Evolutionary conservation across 371 early-diverging fungal genomes (phyloP).

Genomic region (Rhizopus delemar): DNA sequence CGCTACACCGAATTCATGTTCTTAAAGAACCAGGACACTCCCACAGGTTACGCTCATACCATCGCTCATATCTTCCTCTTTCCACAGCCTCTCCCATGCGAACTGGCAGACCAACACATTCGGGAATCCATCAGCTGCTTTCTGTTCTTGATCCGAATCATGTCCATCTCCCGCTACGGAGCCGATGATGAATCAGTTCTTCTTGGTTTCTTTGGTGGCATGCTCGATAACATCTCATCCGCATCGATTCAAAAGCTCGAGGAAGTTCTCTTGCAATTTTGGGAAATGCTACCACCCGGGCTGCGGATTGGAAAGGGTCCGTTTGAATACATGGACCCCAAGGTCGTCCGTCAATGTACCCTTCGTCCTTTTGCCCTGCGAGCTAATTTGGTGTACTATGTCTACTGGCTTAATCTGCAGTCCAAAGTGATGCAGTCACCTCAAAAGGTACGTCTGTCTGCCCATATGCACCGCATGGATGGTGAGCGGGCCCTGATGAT

Average conservation of each 20-base stretch:
- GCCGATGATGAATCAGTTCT: constrained; percentile 1
- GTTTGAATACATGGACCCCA: constrained; percentile 19
- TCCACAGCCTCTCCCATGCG: constrained; percentile 28
- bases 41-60: constrained; percentile 15
- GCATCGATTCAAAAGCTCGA: constrained; percentile 26
- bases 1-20: constrained; percentile 34
- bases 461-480: constrained; percentile 24
- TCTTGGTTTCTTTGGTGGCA: constrained; percentile 21
- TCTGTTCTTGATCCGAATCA: constrained; percentile 18
- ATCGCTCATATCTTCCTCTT: constrained; percentile 21
- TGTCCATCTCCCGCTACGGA: constrained; percentile 5
- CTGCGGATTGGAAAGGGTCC: constrained; percentile 23
- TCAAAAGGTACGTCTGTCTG: constrained; percentile 19
- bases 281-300: constrained; percentile 24
- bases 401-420: constrained; percentile 32
- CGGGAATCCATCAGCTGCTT: constrained; percentile 8
- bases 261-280: constrained; percentile 22
- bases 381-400: constrained; percentile 28
- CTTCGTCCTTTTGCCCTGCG: constrained; percentile 23
- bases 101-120: constrained; percentile 8
- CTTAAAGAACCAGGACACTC: constrained; percentile 23
- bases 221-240: constrained; percentile 20
- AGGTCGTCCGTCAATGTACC: constrained; percentile 13
- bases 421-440: constrained; percentile 33
- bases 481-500: constrained; percentile 36